Conservation (phyloP, 2,329 filamentous ascomycete genomes). For the Calonectria fujianensis region DNA sequence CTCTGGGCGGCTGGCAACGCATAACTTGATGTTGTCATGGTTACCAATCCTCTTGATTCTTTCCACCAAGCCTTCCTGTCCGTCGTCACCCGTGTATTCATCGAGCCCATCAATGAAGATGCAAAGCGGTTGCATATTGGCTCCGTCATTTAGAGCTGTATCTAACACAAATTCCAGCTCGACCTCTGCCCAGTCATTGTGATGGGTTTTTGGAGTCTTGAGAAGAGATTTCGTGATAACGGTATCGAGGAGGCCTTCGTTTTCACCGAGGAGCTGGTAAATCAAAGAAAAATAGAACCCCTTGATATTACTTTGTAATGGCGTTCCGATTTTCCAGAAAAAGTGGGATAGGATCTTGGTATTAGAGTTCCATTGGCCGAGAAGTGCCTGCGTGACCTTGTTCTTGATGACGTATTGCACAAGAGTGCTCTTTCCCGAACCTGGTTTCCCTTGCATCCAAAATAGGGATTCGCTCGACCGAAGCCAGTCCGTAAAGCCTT, state of each 20-base stretch:
- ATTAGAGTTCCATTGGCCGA: background rate
- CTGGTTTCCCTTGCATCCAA: conserved; percentile 41
- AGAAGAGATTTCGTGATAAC: background rate
- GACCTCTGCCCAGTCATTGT: background rate
- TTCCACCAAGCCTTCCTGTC: background rate
- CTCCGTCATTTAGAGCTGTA: background rate
- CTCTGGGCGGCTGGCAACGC: conserved; percentile 28
- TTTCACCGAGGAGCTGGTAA: background rate
- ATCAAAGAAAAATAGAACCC: background rate
- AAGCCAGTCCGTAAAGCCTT: conserved; percentile 12
- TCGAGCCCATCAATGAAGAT: conserved; percentile 36
- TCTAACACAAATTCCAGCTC: conserved; percentile 16
- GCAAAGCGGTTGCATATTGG: conserved; percentile 4
- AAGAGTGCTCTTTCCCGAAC: conserved; percentile 44
- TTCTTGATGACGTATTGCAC: conserved; percentile 34
- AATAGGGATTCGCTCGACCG: background rate
- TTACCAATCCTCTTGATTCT: background rate
- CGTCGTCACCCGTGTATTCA: conserved; percentile 11
- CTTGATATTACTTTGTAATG: background rate
- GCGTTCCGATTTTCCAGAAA: background rate
- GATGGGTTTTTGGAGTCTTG: background rate
- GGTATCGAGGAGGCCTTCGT: conserved; percentile 39
- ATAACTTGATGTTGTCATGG: conserved; percentile 14
- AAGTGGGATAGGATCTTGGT: background rate
- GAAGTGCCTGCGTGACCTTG: background rate